Evolutionary conservation across 2,329 filamentous ascomycete species (phyloP), one percentile per base, ranked within the genome.

Genomic region (Rhynchosporium agropyri): DNA sequence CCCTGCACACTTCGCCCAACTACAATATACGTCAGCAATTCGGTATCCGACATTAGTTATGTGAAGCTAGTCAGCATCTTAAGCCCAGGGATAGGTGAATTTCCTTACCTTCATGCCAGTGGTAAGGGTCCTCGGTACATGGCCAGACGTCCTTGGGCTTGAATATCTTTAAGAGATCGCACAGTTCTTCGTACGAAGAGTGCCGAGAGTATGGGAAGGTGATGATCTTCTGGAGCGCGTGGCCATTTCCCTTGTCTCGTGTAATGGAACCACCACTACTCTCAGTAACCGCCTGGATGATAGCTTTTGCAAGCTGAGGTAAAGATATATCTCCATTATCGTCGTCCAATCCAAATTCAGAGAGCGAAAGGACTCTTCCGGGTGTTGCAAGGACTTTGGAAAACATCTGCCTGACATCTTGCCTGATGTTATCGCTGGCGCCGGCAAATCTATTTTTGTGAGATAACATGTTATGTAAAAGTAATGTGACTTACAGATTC

Each of bases 131-230:
- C 1, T 89, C 85, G 0, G 92, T 96, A 72, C 92, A 97, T 0
- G 93, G 92, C 79, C 89, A 90, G 2, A 97, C 79, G 69, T 97
- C 92, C 51, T 78, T 84, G 0, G 92, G 92, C 33, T 78, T 83
- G 69, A 97, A 90, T 0, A 81, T 79, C 3, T 79, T 74, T 0
- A 97, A 80, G 0, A 97, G 77, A 59, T 86, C 77, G 66, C 91
- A 89, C 2, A 96, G 82, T 73, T 97, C 94, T 0, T 80, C 78
- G 64, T 95, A 94, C 0, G 91, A 96, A 0, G 94, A 96, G 75
- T 98, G 94, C 0, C 94, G 84, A 0, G 94, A 94, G 72, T 93
- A 97, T 0, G 93, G 91, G 68, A 97, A 97, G 0, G 74, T 77
- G 3, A 88, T 84, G 10, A 65, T 40, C 54, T 63, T 70, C 0